phyloP scores from a whole-genome alignment of 169 alveolate genomes.

The Sarcocystis neurona region DNA sequence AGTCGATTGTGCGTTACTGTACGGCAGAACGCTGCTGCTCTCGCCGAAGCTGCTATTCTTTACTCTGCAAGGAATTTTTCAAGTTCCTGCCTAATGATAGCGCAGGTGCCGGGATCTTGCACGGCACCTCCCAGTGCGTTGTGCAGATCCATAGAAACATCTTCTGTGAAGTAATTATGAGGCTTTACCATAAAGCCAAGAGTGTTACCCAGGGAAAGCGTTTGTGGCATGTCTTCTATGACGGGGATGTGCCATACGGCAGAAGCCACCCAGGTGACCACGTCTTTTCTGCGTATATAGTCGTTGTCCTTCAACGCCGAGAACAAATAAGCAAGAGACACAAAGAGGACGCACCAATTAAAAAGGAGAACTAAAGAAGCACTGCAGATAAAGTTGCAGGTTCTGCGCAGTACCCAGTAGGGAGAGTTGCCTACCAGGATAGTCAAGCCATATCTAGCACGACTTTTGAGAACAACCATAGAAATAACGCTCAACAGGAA shows the following conservation, averaged over 20 bases:
- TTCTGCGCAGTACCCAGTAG: no score
- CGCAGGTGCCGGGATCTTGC: constrained; percentile 76
- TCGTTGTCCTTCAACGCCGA: constrained; percentile 70
- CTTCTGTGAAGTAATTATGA: constrained; percentile 70
- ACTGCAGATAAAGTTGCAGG: no score
- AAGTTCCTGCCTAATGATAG: constrained; percentile 70
- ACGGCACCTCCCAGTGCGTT: constrained; percentile 73
- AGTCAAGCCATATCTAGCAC: no score
- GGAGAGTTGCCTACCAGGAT: no score
- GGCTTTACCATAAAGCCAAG: constrained; percentile 73
- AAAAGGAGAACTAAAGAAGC: neutral
- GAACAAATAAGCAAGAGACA: neutral
- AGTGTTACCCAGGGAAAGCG: constrained; percentile 75
- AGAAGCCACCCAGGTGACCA: constrained; percentile 74
- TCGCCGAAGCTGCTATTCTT: no score
- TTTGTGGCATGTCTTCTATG: constrained; percentile 74
- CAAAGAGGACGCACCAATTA: neutral
- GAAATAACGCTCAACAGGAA: no score
- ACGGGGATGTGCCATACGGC: constrained; percentile 77
- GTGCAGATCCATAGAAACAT: constrained; percentile 72
- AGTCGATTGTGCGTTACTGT: no score
- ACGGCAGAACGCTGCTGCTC: no score
- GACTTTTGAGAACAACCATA: no score
- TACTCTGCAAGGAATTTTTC: constrained; percentile 41
- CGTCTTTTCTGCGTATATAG: constrained; percentile 67